These are phyloP conservation scores for Talaromyces ruber DNA, from an alignment of 495 filamentous ascomycete genomes.

Conservation along the genomic window DNA sequence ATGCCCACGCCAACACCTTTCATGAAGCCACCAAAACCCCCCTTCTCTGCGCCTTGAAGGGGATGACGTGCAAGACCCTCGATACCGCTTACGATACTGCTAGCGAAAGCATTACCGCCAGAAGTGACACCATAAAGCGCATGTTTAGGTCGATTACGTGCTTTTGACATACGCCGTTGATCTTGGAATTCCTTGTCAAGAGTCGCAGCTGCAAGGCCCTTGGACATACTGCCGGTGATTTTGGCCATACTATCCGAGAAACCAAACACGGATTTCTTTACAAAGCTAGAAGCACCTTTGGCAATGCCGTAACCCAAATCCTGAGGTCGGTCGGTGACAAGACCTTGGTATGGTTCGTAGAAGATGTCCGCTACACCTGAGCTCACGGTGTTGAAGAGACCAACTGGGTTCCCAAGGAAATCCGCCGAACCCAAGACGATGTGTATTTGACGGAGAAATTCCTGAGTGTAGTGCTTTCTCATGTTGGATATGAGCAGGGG, in stretches of 20 bases:
- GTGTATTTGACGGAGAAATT: conserved; percentile 90
- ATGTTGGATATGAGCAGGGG: conserved; percentile 76
- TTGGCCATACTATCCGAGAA: conserved; percentile 95
- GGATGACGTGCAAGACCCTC: conserved; percentile 89
- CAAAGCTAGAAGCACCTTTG: conserved; percentile 91
- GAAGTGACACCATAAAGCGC: conserved; percentile 93
- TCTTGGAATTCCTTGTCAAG: conserved; percentile 99
- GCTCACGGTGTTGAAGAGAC: conserved; percentile 95
- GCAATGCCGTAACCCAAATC: conserved; percentile 91
- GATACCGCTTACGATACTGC: conserved; percentile 83
- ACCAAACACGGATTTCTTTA: conserved; percentile 97
- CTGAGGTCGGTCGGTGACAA: conserved; percentile 79
- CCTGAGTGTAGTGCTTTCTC: conserved; percentile 89
- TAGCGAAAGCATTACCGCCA: conserved; percentile 90
- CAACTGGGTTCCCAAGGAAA: conserved; percentile 97
- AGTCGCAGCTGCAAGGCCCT: conserved; percentile 88
- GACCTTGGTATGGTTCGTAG: conserved; percentile 96
- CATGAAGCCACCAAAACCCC: conserved; percentile 87
- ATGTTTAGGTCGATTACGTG: conserved; percentile 91
- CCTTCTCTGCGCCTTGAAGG: conserved; percentile 91
- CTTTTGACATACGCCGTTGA: conserved; percentile 83
- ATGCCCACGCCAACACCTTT: conserved; percentile 96
- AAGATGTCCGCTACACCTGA: conserved; percentile 96
- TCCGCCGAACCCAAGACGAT: conserved; percentile 94
- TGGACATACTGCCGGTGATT: conserved; percentile 92